These are phyloP conservation scores for Globisporangium recalcitrans DNA, from an alignment of 352 stramenopile genomes.

Conservation along the genomic window DNA sequence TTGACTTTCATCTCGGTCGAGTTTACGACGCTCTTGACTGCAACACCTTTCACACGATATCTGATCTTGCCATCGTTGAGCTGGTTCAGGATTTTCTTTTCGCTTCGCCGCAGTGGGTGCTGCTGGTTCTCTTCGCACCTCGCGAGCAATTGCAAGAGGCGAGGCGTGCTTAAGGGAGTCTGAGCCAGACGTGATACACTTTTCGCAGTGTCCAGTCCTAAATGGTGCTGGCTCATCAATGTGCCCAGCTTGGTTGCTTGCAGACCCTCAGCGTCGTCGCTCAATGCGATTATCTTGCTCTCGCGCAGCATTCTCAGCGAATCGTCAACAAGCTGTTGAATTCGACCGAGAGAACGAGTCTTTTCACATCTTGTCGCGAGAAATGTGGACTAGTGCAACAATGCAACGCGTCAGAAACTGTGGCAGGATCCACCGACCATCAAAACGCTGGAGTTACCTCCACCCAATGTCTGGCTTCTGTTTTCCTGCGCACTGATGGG, in stretches of 20 bases:
- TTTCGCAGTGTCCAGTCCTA: conserved; percentile 61
- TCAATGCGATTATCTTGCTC: conserved; percentile 21
- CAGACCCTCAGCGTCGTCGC: conserved; percentile 23
- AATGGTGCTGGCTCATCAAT: conserved; percentile 68
- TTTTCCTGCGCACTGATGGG: conserved; percentile 25
- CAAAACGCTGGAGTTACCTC: conserved; percentile 12
- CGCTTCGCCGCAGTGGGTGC: conserved; percentile 23
- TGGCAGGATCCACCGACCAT: not conserved
- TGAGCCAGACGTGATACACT: conserved; percentile 27
- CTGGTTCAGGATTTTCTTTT: conserved; percentile 26
- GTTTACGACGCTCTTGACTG: conserved; percentile 13
- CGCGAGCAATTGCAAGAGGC: conserved; percentile 23
- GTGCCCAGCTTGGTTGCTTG: conserved; percentile 26
- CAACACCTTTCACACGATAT: conserved; percentile 10
- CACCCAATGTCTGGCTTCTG: conserved; percentile 16
- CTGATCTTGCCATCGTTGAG: conserved; percentile 19
- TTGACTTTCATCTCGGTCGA: conserved; percentile 26
- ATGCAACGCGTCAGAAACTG: not conserved
- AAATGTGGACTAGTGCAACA: conserved; percentile 10
- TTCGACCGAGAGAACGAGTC: not conserved
- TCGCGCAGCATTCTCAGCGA: conserved; percentile 32
- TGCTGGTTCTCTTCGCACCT: conserved; percentile 24
- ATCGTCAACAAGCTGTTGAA: conserved; percentile 17
- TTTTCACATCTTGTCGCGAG: conserved; percentile 4
- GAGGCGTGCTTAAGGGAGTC: conserved; percentile 5